Base-by-base conservation (phyloP, 169 alveolate genomes). In the Cryptosporidium ryanae region DNA sequence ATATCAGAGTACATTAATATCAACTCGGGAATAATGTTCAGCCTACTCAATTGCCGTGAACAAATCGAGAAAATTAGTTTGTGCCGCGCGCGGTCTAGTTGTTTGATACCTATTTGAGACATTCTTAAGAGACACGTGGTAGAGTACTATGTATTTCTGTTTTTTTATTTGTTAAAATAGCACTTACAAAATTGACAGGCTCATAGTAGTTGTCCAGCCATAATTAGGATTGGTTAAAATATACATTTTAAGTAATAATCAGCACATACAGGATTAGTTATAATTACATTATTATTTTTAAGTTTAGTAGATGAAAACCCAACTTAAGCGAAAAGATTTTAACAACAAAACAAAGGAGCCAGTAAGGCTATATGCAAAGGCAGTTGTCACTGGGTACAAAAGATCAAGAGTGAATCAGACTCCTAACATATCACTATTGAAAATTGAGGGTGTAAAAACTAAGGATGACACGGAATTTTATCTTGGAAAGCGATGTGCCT, bases 401-500 rank as follows among this genome's bases (percentile, higher is more conserved):
- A 96, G 99, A 90, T 96, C 98, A 27, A 96, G 95, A 94, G 95
- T 95, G 76, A 96, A 96, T 90, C 98, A 96, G 94, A 94, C 96
- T 83, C 98, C 97, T 66, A 96, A 96, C 91, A 93, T 96, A 84
- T 97, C 99, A 32, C 94, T 98, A 64, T 92, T 98, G 82, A 97
- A 96, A 90, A 92, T 98, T 66, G 97, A 96, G 93, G 99, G 99
- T 68, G 99, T 98, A 15, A 94, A 96, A 82, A 95, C 98, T 82
- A 95, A 95, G 82, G 94, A 96, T 92, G 99, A 96, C 89, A 96
- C 99, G 34, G 93, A 92, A 65, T 98, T 94, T 93, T 98, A 98
- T 92, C 91, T 96, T 25, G 99, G 99, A 81, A 98, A 98, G 95
- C 94, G 97, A 66, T 98, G 97, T 25, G 99, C 99, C 50, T 98